Evolutionary conservation across 202 grass and related monocot genomes (phyloP).

Genomic region (Eragrostis tef): DNA sequence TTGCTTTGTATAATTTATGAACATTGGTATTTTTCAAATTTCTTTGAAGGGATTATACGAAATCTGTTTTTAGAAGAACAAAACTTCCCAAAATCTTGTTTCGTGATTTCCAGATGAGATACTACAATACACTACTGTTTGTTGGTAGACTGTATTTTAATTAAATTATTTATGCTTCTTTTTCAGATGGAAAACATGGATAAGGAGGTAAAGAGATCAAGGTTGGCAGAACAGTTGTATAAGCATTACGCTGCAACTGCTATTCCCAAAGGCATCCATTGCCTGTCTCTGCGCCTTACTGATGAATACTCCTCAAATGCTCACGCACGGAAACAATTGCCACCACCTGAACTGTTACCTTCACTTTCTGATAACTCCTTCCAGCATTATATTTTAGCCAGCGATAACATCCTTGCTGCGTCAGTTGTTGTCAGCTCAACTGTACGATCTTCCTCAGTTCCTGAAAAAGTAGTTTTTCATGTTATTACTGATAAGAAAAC

Average conservation of each 20-base stretch:
- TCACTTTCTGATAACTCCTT: conserved; percentile 86
- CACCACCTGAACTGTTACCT: conserved; percentile 88
- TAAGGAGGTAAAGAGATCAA: conserved; percentile 79
- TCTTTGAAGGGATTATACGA: conserved; percentile 5
- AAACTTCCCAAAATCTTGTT: background rate
- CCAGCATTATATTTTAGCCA: conserved; percentile 89
- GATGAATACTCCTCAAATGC: conserved; percentile 99
- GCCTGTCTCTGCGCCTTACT: conserved; percentile 93
- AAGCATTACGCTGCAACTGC: conserved; percentile 93
- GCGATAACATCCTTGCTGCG: conserved; percentile 95
- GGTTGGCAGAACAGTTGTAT: conserved; percentile 83
- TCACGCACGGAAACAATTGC: conserved; percentile 93
- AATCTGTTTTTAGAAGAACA: conserved; percentile 29
- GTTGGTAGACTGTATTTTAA: conserved; percentile 36
- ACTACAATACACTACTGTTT: background rate
- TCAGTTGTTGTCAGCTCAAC: conserved; percentile 91
- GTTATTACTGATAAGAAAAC: conserved; percentile 99
- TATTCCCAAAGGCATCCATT: conserved; percentile 95
- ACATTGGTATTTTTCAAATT: background rate
- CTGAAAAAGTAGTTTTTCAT: conserved; percentile 88
- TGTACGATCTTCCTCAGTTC: conserved; percentile 62
- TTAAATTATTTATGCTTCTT: conserved; percentile 3
- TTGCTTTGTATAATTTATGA: conserved; percentile 10
- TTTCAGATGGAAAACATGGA: conserved; percentile 97
- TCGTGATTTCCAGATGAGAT: background rate